Conservation (phyloP, 2,329 filamentous ascomycete genomes). For the Westerdykella sp. region DNA sequence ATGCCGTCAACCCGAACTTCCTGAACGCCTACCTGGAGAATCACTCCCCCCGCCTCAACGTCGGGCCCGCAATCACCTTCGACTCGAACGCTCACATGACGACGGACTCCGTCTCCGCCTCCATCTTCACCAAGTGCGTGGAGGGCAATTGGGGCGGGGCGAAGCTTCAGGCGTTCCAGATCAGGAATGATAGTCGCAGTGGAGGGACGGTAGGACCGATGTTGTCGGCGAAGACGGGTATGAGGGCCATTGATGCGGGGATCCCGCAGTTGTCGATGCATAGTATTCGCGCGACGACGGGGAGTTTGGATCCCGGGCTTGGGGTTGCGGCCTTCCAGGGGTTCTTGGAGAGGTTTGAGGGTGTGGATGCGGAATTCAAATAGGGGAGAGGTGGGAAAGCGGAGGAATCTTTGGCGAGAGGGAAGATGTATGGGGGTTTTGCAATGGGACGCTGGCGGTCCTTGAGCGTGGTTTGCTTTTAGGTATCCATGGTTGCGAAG, state of each 20-base stretch:
- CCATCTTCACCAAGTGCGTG: conserved; percentile 72
- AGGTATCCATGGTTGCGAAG: no score
- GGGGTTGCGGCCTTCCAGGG: conserved; percentile 85
- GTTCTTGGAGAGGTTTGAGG: conserved; percentile 81
- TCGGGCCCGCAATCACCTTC: conserved; percentile 71
- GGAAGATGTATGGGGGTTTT: no score
- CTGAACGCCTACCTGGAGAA: conserved; percentile 72
- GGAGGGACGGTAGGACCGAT: conserved; percentile 95
- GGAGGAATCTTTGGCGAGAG: neutral
- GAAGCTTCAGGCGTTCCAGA: conserved; percentile 83
- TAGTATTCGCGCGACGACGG: conserved; percentile 81
- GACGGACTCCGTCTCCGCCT: conserved; percentile 78
- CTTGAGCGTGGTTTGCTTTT: no score
- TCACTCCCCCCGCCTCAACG: conserved; percentile 82
- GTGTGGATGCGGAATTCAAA: conserved; percentile 73
- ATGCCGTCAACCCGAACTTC: conserved; percentile 95
- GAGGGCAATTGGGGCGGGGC: conserved; percentile 57
- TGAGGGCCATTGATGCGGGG: conserved; percentile 78
- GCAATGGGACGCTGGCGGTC: no score
- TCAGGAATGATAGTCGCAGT: conserved; percentile 81
- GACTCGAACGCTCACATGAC: conserved; percentile 96
- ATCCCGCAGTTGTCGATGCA: conserved; percentile 94
- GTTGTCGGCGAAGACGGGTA: conserved; percentile 72
- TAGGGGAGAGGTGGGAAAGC: neutral
- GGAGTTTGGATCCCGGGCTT: conserved; percentile 75